Base-by-base conservation (phyloP, 306 rosid species). In the Acacia confusa region DNA sequence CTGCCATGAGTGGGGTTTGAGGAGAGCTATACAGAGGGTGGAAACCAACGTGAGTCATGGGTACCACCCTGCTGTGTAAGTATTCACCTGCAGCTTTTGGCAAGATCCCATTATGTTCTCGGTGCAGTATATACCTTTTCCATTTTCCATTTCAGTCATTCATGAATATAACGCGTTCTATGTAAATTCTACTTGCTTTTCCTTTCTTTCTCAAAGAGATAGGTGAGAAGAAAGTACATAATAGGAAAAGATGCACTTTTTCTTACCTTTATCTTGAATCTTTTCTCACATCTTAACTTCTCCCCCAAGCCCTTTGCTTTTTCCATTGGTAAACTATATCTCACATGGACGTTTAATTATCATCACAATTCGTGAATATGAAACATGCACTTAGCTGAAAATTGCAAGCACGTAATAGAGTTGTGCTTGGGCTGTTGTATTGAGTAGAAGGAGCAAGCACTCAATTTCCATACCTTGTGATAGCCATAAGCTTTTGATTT, bases 1-100 rank as follows among this genome's bases (percentile, higher is more conserved):
- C 72, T 68, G 72, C 47, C 48, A 68, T 38, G 50, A 68, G 72
- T 68, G 72, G 72, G 44, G 50, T 20, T 19, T 68, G 50, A 68
- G 72, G 28, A 68, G 72, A 68, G 47, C 25, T 38, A 50, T 10
- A 43, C 30, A 68, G 28, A 20, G 72, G 47, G 72, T 68, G 19
- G 50, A 68, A 68, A 38, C 50, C n/a, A 68, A 36, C 38, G 72
- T 68, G 48, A 68, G 4, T 68, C 72, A 36, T 38, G 28, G 28
- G 48, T 38, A 19, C 27, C 72, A 38, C 72, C 72, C 72, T 68
- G 72, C 50, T 38, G 44, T 68, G 48, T 68, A 38, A 68, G 48
- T 38, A 68, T 36, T 38, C 72, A 2, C 14, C 48, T 68, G 45
- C 7, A 38, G 48, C 30, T 38, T 67, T 10, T 68, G 72, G 50